Conservation (phyloP, 2,329 filamentous ascomycete genomes). For the Hortaea sp. region DNA sequence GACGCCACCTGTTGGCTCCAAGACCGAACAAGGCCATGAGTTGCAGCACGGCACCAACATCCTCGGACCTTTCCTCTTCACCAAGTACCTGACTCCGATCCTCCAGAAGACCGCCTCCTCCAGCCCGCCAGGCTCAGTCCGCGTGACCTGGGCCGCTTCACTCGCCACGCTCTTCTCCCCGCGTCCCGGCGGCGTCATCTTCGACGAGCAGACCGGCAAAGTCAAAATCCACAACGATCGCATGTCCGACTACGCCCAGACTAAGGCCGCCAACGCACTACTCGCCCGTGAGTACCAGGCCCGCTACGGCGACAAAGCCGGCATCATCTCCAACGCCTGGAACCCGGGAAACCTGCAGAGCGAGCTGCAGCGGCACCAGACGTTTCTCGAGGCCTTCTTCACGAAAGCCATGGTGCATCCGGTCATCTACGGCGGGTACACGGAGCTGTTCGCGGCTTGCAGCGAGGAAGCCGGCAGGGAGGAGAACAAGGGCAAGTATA, state of each 20-base stretch:
- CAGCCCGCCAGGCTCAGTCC: slow-evolving; percentile 18
- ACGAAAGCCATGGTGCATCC: slow-evolving; percentile 13
- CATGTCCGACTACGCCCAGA: slow-evolving; percentile 17
- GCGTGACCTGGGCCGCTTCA: slow-evolving; percentile 24
- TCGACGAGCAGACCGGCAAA: slow-evolving; percentile 6
- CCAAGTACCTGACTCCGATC: slow-evolving; percentile 21
- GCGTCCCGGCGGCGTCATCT: slow-evolving; percentile 12
- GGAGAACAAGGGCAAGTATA: slow-evolving; percentile 19
- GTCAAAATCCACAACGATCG: slow-evolving; percentile 12
- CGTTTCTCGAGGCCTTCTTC: slow-evolving; percentile 2
- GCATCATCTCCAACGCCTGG: slow-evolving; percentile 19
- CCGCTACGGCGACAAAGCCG: slow-evolving; percentile 8
- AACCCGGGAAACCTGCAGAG: slow-evolving; percentile 25
- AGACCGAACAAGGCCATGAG: slow-evolving; percentile 23
- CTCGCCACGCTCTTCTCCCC: slow-evolving; percentile 15
- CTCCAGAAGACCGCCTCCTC: slow-evolving; percentile 18
- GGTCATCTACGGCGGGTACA: slow-evolving; percentile 22
- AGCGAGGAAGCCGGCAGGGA: slow-evolving; percentile 13
- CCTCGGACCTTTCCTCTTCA: slow-evolving; percentile 26
- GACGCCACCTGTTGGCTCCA: slow-evolving; percentile 25
- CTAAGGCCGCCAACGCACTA: slow-evolving; percentile 21
- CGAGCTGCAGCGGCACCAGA: slow-evolving; percentile 20
- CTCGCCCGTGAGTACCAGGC: slow-evolving; percentile 15
- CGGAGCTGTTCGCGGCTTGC: slow-evolving; percentile 24
- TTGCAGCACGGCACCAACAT: slow-evolving; percentile 26